Evolutionary conservation across 140 eudicot genomes (phyloP), one percentile per base, ranked within the genome.

Genomic region (Oenanthe javanica): DNA sequence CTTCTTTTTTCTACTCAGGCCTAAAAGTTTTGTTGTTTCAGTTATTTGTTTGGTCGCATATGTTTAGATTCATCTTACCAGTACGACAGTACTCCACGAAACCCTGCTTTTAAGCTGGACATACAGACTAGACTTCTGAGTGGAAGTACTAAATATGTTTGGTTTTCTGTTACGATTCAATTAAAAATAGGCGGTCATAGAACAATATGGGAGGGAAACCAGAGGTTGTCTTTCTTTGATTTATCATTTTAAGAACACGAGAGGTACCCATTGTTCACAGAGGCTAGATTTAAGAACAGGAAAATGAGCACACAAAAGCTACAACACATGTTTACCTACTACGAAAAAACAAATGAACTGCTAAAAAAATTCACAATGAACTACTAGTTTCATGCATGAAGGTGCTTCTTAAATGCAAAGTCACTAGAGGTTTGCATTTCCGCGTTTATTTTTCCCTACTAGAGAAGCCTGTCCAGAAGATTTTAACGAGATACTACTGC

Each of bases 401-500:
- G 18, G 4, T 48, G 19, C 18, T 48, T 23, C 61, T 75, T 23
- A n/a, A 23, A 14, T 13, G 52, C 61, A 75, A 75, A 31, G 61
- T 75, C 61, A 9, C 31, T 23, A 75, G 2, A 49, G 59, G 9
- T 8, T 19, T 61, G 36, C 2, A 61, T 61, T n/a, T n/a, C 69
- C 36, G 11, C 36, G 9, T 59, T 61, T n/a, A 61, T 67, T 67
- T 6, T 31, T 31, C 3, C 45, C 43, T 31, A 66, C 43, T 66
- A 67, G 73, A 66, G 72, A 67, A 13, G 19, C 45, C 16, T 67
- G 73, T 31, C 19, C 73, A 67, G 43, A 31, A 31, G 73, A 67
- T 21, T 10, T 14, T 10, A 13, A 25, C 43, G 64, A 38, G 45
- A 8, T 25, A 50, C 80, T 85, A 83, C 50, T 47, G 63, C 81